A percentile compares a stretch with the other conserved stretches of the same genome.
Evolutionary conservation across 805 yeast species (phyloP).

Genomic region (Starmerella cellae): DNA sequence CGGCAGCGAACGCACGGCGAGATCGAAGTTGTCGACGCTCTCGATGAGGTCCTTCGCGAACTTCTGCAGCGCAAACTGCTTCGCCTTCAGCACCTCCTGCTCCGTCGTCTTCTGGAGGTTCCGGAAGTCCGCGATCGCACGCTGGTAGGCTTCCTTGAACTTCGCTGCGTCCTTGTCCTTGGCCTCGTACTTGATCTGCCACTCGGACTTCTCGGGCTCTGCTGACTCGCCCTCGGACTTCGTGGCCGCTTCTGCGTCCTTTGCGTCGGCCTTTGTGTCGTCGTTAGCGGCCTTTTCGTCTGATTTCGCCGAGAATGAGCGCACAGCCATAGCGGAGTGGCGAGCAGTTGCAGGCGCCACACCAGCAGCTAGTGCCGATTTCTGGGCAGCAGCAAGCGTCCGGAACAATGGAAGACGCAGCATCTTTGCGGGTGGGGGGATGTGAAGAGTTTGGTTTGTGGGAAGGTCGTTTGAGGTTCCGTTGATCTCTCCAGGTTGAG

Average conservation of each 20-base stretch:
- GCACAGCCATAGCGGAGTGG: neutral
- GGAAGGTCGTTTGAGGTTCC: too few species aligned
- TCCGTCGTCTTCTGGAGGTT: constrained; percentile 83
- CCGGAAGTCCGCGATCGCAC: constrained; percentile 84
- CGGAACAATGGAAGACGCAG: neutral
- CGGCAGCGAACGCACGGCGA: constrained; percentile 59
- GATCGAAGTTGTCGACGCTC: constrained; percentile 78
- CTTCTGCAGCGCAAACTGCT: constrained; percentile 81
- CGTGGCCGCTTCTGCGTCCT: constrained; percentile 20
- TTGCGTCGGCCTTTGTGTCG: constrained; percentile 13
- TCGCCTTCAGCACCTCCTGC: constrained; percentile 73
- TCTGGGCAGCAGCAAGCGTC: neutral
- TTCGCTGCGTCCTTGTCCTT: constrained; percentile 57
- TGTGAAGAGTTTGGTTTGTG: too few species aligned
- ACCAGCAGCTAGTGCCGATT: neutral
- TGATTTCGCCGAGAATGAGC: constrained; percentile 2
- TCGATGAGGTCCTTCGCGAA: constrained; percentile 83
- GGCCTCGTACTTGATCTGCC: constrained; percentile 41
- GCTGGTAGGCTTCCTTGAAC: constrained; percentile 66
- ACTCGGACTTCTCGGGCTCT: constrained; percentile 23
- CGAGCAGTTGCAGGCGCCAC: neutral
- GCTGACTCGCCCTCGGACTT: constrained; percentile 16
- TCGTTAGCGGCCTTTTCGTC: constrained; percentile 10
- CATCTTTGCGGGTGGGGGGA: too few species aligned
- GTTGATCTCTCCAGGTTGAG: too few species aligned